A percentile compares a stretch with the other conserved stretches of the same genome.
Conservation (phyloP, 1,139 yeast species). For the Arxiozyma heterogenica region DNA sequence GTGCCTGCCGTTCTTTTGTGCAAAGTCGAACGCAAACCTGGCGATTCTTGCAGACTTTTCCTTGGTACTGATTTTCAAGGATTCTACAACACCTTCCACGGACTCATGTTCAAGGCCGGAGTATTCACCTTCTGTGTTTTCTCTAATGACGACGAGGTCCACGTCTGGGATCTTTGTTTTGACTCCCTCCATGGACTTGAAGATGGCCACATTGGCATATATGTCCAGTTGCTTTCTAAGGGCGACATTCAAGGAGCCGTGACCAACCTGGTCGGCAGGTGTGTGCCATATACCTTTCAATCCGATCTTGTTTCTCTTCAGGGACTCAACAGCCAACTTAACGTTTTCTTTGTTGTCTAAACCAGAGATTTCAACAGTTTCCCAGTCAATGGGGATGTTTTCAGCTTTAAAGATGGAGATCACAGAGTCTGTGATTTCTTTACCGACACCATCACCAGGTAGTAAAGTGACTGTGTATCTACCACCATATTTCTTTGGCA, state of each 20-base stretch:
- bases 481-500: constrained; percentile 93
- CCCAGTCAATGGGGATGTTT: constrained; percentile 91
- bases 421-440: constrained; percentile 91
- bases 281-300: constrained; percentile 93
- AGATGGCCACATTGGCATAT: constrained; percentile 85
- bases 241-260: constrained; percentile 87
- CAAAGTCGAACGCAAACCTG: constrained; percentile 94
- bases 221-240: constrained; percentile 93
- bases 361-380: constrained; percentile 82
- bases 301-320: constrained; percentile 95
- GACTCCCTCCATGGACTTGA: constrained; percentile 93
- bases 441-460: constrained; percentile 96
- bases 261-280: constrained; percentile 64
- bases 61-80: constrained; percentile 89
- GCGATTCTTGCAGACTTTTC: constrained; percentile 95
- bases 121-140: constrained; percentile 97
- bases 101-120: constrained; percentile 98
- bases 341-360: constrained; percentile 56
- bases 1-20: constrained; percentile 83
- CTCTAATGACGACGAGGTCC: constrained; percentile 92
- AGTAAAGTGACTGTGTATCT: constrained; percentile 85
- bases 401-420: constrained; percentile 73
- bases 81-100: constrained; percentile 96
- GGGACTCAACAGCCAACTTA: constrained; percentile 79
- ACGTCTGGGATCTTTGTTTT: constrained; percentile 79